Evolutionary conservation across 2,329 filamentous ascomycete species (phyloP).

Genomic region (Curvularia sp.): DNA sequence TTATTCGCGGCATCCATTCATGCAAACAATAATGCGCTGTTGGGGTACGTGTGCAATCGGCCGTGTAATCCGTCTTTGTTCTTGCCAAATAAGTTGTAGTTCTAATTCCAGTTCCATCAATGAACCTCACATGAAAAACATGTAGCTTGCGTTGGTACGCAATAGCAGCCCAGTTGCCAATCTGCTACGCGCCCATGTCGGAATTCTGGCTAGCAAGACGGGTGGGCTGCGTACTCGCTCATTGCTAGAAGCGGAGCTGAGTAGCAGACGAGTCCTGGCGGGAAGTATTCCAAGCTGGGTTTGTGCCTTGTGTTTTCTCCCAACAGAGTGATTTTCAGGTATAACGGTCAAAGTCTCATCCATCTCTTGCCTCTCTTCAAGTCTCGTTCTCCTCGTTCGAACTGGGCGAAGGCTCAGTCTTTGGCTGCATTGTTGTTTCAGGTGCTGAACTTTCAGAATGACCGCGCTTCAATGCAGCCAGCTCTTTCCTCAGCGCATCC

Average conservation of each 20-base stretch:
- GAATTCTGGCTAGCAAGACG: background rate
- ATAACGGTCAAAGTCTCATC: background rate
- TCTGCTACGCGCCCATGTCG: background rate
- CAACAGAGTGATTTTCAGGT: background rate
- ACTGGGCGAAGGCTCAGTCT: slow-evolving; percentile 24
- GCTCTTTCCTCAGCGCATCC: slow-evolving; percentile 57
- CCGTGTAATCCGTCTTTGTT: background rate
- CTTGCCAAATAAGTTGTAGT: background rate
- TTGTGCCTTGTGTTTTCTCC: background rate
- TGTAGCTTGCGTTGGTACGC: background rate
- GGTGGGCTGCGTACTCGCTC: background rate
- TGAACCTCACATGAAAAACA: background rate
- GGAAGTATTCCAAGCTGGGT: background rate
- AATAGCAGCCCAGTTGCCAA: background rate
- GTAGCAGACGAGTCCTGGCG: too few relatives aligned
- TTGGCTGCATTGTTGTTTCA: slow-evolving; percentile 18
- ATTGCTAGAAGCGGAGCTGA: background rate
- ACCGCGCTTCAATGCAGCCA: slow-evolving; percentile 50
- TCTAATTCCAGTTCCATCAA: too few relatives aligned
- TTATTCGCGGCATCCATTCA: too few relatives aligned
- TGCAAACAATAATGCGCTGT: too few relatives aligned
- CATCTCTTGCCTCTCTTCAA: slow-evolving; percentile 13
- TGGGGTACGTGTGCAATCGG: too few relatives aligned
- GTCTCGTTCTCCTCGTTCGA: slow-evolving; percentile 22
- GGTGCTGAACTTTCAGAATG: slow-evolving; percentile 22